Conservation (phyloP, 2,329 filamentous ascomycete species). For the Claviceps purpurea region DNA sequence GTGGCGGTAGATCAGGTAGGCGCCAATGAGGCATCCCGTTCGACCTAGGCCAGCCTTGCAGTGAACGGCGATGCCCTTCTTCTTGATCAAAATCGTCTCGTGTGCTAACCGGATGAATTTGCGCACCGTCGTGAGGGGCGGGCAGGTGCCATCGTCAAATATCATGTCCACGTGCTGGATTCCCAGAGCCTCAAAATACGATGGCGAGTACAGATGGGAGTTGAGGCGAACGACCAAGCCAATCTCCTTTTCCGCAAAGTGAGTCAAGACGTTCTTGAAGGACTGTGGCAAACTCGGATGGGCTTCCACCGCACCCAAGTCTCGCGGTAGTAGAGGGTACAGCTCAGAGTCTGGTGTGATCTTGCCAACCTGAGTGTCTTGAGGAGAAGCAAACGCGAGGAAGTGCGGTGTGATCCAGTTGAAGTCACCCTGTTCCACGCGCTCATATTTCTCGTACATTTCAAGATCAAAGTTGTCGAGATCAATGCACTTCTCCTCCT, state of each 20-base stretch:
- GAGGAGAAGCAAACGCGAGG: conserved; percentile 89
- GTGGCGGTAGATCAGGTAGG: conserved; percentile 93
- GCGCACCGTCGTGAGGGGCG: conserved; percentile 73
- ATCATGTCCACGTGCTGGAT: conserved; percentile 99
- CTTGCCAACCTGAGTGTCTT: conserved; percentile 62
- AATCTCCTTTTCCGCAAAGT: conserved; percentile 79
- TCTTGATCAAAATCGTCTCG: conserved; percentile 80
- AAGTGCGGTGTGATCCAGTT: conserved; percentile 97
- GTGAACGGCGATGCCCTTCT: conserved; percentile 91
- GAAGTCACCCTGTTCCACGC: conserved; percentile 97
- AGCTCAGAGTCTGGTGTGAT: conserved; percentile 60
- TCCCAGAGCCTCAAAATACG: conserved; percentile 91
- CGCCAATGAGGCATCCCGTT: conserved; percentile 91
- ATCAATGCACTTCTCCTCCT: conserved; percentile 84
- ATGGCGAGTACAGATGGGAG: conserved; percentile 87
- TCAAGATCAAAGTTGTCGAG: conserved; percentile 91
- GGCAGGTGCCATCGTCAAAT: conserved; percentile 96
- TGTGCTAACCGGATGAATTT: conserved; percentile 93
- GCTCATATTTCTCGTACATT: conserved; percentile 91
- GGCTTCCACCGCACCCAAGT: conserved; percentile 56
- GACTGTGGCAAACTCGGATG: conserved; percentile 62
- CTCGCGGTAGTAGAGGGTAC: conserved; percentile 63
- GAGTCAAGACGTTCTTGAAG: conserved; percentile 90
- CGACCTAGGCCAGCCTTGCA: conserved; percentile 95
- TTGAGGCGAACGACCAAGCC: conserved; percentile 91